These are phyloP conservation scores for Trichoderma semiorbis DNA, from an alignment of 2,329 filamentous ascomycete genomes.

Conservation along the genomic window DNA sequence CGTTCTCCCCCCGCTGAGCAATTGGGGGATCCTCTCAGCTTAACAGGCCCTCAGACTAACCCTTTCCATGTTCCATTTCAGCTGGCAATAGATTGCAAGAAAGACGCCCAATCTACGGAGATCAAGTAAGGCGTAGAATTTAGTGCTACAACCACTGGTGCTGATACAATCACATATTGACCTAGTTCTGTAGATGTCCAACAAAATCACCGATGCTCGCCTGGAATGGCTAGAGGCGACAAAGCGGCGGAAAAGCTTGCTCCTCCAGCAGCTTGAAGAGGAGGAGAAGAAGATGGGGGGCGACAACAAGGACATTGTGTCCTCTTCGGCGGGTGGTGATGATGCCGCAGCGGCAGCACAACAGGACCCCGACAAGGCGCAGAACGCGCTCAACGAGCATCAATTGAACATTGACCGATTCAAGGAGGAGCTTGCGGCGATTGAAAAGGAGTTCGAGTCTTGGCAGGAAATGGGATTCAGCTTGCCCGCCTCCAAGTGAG, in stretches of 20 bases:
- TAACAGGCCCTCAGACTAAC: not conserved
- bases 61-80: constrained; percentile 9
- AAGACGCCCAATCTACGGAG: not conserved
- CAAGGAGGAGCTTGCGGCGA: constrained; percentile 10
- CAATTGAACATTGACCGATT: constrained; percentile 11
- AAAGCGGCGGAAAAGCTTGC: constrained; percentile 10
- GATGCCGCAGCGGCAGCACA: not conserved
- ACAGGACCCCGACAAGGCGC: not conserved
- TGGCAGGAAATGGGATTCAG: constrained; percentile 15
- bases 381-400: not conserved
- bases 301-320: not conserved
- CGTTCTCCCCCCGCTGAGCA: not conserved
- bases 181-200: constrained; percentile 5
- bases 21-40: constrained; percentile 7
- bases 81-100: not conserved
- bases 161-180: not conserved
- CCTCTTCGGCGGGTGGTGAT: constrained; percentile 2
- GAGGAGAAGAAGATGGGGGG: constrained; percentile 9
- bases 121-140: constrained; percentile 8
- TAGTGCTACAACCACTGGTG: not conserved
- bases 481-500: constrained; percentile 6
- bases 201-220: constrained; percentile 14
- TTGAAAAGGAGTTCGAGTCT: constrained; percentile 14
- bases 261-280: constrained; percentile 10
- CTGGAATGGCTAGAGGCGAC: constrained; percentile 14